phyloP scores from a whole-genome alignment of 2,329 filamentous ascomycete species.

The Bisporella sp. region DNA sequence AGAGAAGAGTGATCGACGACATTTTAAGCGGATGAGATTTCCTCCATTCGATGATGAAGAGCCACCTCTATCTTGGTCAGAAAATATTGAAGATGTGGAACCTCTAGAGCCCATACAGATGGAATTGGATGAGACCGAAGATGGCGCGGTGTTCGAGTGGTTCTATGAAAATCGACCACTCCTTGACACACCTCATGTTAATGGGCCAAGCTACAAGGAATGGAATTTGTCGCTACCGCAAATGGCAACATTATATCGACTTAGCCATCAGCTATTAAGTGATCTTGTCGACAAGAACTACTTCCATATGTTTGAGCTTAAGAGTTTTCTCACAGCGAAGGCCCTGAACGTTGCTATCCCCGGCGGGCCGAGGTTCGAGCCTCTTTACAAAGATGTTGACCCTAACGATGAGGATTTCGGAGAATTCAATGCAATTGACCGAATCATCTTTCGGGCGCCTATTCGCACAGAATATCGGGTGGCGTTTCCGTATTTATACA shows the following conservation, averaged over 20 bases:
- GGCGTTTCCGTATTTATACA: conserved; percentile 91
- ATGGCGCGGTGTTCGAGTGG: conserved; percentile 89
- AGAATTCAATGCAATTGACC: conserved; percentile 98
- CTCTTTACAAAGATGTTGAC: conserved; percentile 96
- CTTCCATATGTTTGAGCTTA: conserved; percentile 93
- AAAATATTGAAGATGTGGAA: conserved; percentile 98
- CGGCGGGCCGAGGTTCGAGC: conserved; percentile 95
- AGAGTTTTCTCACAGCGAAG: conserved; percentile 93
- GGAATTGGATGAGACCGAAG: conserved; percentile 92
- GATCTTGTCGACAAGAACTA: conserved; percentile 96
- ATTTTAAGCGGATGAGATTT: conserved; percentile 99
- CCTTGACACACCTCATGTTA: conserved; percentile 86
- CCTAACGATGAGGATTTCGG: conserved; percentile 99
- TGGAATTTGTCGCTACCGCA: conserved; percentile 93
- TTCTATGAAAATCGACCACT: conserved; percentile 93
- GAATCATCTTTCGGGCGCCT: conserved; percentile 94
- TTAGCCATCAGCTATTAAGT: conserved; percentile 84
- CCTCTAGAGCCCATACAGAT: conserved; percentile 97
- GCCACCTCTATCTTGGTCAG: conserved; percentile 93
- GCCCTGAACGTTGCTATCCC: conserved; percentile 95
- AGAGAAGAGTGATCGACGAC: conserved; percentile 89
- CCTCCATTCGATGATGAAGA: conserved; percentile 98
- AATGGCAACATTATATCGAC: conserved; percentile 90
- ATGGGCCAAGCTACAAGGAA: conserved; percentile 90
- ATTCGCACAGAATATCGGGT: conserved; percentile 95